Conservation (phyloP, 257 asterid species). For the Plantago ovata region DNA sequence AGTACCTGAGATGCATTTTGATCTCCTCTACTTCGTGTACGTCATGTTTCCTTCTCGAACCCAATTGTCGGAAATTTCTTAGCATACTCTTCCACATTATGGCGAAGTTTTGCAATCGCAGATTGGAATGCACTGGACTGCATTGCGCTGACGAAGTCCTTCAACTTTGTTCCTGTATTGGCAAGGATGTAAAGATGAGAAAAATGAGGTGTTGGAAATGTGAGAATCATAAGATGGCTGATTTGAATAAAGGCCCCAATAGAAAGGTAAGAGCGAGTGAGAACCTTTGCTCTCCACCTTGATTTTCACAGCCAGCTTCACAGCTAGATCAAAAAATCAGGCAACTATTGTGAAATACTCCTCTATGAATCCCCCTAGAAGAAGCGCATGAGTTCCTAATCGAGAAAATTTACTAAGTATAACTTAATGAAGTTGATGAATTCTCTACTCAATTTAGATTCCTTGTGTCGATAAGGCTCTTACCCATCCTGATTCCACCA, state of each 20-base stretch:
- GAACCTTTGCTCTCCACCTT: constrained; percentile 54
- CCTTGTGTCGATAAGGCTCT: neutral
- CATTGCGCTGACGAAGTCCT: constrained; percentile 67
- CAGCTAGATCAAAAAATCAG: constrained; percentile 56
- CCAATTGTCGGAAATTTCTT: constrained; percentile 87
- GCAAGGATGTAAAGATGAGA: neutral
- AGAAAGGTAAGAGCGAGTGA: constrained; percentile 6
- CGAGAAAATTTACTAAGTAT: neutral
- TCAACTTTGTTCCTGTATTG: constrained; percentile 67
- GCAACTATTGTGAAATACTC: constrained; percentile 68
- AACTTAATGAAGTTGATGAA: neutral
- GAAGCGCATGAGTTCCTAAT: constrained; percentile 89
- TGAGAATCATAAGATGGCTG: too few relatives aligned
- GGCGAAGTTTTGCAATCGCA: constrained; percentile 58
- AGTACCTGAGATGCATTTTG: constrained; percentile 21
- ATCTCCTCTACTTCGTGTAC: constrained; percentile 60
- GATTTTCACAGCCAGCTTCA: constrained; percentile 46
- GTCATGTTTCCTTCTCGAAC: constrained; percentile 82
- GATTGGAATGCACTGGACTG: constrained; percentile 49
- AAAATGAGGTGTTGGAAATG: constrained; percentile 4
- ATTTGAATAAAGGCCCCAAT: neutral
- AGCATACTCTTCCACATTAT: constrained; percentile 65
- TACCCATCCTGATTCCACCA: constrained; percentile 96
- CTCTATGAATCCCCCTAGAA: constrained; percentile 80
- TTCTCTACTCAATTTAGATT: neutral